Evolutionary conservation across 768 basidiomycete genomes (phyloP), one percentile per base, ranked within the genome.

Genomic region (Boletus coccyginus): DNA sequence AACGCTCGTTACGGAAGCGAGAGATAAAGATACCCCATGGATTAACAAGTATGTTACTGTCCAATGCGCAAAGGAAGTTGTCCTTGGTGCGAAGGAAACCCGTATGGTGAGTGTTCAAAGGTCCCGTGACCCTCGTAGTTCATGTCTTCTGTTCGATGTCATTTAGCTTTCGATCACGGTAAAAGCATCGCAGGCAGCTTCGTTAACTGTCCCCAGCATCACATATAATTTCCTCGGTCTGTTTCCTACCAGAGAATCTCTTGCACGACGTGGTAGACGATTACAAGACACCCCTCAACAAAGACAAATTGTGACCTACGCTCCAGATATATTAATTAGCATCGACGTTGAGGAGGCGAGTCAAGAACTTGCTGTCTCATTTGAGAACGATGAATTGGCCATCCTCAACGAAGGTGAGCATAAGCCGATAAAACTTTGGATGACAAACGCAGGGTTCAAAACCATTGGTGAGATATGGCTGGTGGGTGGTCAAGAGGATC

Each of bases 231-330:
- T 94, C 67, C 79, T 94, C 35, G 83, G 83, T 6, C 78, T 92
- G 33, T 78, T 95, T 19, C 84, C 88, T 3, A 76, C 78, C 27
- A 76, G 68, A 1, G 94, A 95, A 68, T 73, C 84, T 1, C 77
- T 94, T 3, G 77, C 82, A 10, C 78, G 77, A 35, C 86, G 84
- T n/a, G 94, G 94, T 14, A 82, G 78, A 44, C 77, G 94, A 49
- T 75, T 97, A 12, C 84, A 94, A 50, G 82, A 85, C 51, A 94
- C 93, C 3, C 78, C 81, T 32, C 74, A 80, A 14, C 90, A 95
- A 62, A 77, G 86, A 45, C 83, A 87, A 59, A 77, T 69, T 31
- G 83, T 83, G 12, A 82, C 83, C 3, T 95, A 96, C 66, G 87
- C 85, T 11, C 78, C 85, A 11, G 88, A 96, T 66, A 69, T 81